Conservation (phyloP, 2,329 filamentous ascomycete genomes). For the Xylaria sp. region DNA sequence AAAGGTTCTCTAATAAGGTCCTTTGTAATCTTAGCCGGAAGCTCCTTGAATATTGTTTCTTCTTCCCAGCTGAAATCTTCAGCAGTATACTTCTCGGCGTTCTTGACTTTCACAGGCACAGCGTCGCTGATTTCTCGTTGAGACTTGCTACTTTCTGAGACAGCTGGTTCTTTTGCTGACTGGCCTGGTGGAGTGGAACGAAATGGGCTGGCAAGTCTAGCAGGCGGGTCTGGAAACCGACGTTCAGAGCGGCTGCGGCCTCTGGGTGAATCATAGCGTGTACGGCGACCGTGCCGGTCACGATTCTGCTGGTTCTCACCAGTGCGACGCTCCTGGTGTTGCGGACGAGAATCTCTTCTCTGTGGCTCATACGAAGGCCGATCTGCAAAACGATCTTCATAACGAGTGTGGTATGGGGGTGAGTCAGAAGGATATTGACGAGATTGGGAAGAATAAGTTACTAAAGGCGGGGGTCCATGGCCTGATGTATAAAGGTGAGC, state of each 20-base stretch:
- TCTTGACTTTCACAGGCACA: not conserved
- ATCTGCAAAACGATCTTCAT: constrained; percentile 29
- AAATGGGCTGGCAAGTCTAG: constrained; percentile 24
- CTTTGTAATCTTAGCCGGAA: constrained; percentile 38
- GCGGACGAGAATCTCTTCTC: constrained; percentile 23
- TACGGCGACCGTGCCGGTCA: constrained; percentile 28
- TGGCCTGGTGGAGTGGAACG: constrained; percentile 11
- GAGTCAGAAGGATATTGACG: constrained; percentile 36
- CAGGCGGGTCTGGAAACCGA: constrained; percentile 26
- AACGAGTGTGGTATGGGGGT: constrained; percentile 25
- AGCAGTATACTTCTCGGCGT: constrained; percentile 28
- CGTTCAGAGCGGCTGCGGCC: constrained; percentile 32
- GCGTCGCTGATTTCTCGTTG: constrained; percentile 4
- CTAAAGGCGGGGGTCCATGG: constrained; percentile 38
- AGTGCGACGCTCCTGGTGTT: constrained; percentile 29
- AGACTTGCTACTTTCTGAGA: not conserved
- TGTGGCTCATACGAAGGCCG: constrained; percentile 21
- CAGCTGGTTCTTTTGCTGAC: constrained; percentile 1
- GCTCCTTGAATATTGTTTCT: constrained; percentile 46
- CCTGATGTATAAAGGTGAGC: constrained; percentile 35
- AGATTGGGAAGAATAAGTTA: constrained; percentile 27
- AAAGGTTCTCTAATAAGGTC: constrained; percentile 49
- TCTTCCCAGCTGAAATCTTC: constrained; percentile 45
- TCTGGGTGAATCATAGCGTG: constrained; percentile 29
- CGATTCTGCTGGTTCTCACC: constrained; percentile 21